These are phyloP conservation scores for Penicillium waksmanii DNA, from an alignment of 495 filamentous ascomycete genomes.

Conservation along the genomic window DNA sequence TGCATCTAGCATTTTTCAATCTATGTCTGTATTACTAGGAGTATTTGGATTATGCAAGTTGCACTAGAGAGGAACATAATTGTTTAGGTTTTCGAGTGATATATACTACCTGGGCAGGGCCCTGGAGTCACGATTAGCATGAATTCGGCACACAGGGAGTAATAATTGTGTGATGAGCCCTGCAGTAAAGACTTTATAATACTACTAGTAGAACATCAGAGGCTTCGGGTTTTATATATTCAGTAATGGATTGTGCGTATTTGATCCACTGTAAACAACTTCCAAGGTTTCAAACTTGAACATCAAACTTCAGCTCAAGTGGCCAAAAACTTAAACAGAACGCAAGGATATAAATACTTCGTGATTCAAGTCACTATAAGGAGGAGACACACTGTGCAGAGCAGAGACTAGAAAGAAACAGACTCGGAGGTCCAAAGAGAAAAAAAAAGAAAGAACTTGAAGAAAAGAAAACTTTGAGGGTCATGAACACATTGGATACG, in stretches of 20 bases:
- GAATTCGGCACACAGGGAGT: too few species aligned
- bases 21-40: neutral
- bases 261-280: neutral
- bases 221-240: neutral
- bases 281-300: neutral
- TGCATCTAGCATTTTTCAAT: neutral
- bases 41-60: too few species aligned
- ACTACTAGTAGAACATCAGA: too few species aligned
- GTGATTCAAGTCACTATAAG: neutral
- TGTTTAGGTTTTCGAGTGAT: too few species aligned
- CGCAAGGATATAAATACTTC: neutral
- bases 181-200: too few species aligned
- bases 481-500: too few species aligned
- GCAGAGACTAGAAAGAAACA: neutral
- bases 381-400: neutral
- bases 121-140: too few species aligned
- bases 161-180: too few species aligned
- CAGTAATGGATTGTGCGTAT: constrained; percentile 2
- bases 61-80: too few species aligned
- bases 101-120: too few species aligned
- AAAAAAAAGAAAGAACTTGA: neutral
- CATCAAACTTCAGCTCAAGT: neutral
- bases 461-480: neutral
- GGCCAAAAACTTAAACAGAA: neutral
- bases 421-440: neutral